phyloP scores from a whole-genome alignment of 2,329 filamentous ascomycete species.

The Allantophomopsis cytisporea region DNA sequence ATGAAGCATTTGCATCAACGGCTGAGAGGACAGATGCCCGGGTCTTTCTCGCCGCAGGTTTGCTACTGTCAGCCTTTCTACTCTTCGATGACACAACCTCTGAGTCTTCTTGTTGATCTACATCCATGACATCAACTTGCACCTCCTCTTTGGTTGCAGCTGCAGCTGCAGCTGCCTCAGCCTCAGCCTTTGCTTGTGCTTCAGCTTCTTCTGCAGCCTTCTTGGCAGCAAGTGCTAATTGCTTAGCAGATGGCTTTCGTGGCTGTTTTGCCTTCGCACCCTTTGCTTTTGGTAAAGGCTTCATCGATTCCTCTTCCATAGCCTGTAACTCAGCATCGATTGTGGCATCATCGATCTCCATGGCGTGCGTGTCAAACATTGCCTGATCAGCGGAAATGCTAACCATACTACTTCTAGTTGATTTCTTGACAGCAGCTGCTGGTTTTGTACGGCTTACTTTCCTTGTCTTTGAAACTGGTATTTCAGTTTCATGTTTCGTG shows the following conservation, averaged over 20 bases:
- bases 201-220: constrained; percentile 4
- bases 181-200: constrained; percentile 3
- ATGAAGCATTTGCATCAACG: constrained; percentile 4
- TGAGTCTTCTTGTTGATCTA: background rate
- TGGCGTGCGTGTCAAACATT: constrained; percentile 11
- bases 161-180: constrained; percentile 3
- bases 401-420: constrained; percentile 6
- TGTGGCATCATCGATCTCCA: constrained; percentile 14
- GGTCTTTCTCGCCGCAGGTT: constrained; percentile 7
- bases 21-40: constrained; percentile 9
- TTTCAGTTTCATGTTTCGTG: constrained; percentile 17
- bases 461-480: background rate
- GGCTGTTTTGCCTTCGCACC: constrained; percentile 14
- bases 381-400: constrained; percentile 6
- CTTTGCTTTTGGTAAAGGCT: constrained; percentile 14
- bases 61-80: constrained; percentile 7
- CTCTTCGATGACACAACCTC: constrained; percentile 8
- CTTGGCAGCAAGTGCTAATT: constrained; percentile 13
- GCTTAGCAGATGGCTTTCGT: constrained; percentile 16
- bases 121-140: background rate
- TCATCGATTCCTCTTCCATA: constrained; percentile 13
- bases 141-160: constrained; percentile 6
- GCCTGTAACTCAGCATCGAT: constrained; percentile 17
- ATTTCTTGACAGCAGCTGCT: constrained; percentile 3
- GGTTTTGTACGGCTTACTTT: background rate